These are phyloP conservation scores for Aspergillus sp. DNA, from an alignment of 2,329 filamentous ascomycete species.

Conservation along the genomic window DNA sequence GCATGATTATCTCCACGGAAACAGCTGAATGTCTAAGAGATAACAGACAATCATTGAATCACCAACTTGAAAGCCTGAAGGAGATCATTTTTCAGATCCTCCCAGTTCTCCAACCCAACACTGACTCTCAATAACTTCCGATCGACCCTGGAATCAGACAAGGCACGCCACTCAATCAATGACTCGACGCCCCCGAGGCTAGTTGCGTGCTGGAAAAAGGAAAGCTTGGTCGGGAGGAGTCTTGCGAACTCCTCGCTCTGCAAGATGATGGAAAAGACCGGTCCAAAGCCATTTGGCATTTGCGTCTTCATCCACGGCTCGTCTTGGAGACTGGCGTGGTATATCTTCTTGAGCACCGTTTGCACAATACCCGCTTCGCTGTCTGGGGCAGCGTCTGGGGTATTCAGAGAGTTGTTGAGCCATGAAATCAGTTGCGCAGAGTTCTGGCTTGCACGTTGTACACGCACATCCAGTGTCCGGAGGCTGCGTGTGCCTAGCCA, in stretches of 20 bases:
- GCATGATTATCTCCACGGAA: no score
- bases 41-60: neutral
- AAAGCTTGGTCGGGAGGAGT: constrained; percentile 68
- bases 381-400: constrained; percentile 29
- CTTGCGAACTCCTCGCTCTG: constrained; percentile 57
- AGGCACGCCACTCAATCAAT: constrained; percentile 89
- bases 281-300: constrained; percentile 86
- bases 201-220: constrained; percentile 88
- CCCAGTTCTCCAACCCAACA: constrained; percentile 77
- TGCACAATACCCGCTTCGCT: constrained; percentile 42
- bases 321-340: constrained; percentile 76
- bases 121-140: constrained; percentile 71
- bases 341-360: constrained; percentile 56
- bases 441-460: constrained; percentile 67
- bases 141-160: constrained; percentile 74
- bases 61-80: constrained; percentile 54
- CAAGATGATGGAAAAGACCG: constrained; percentile 75
- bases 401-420: constrained; percentile 52
- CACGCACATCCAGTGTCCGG: constrained; percentile 76
- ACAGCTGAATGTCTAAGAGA: no score
- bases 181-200: constrained; percentile 92
- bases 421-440: constrained; percentile 66
- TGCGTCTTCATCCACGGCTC: constrained; percentile 72
- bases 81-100: constrained; percentile 76
- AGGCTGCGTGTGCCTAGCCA: constrained; percentile 85